phyloP scores from a whole-genome alignment of 1,284 basidiomycete species.

The Termitomyces sp. region DNA sequence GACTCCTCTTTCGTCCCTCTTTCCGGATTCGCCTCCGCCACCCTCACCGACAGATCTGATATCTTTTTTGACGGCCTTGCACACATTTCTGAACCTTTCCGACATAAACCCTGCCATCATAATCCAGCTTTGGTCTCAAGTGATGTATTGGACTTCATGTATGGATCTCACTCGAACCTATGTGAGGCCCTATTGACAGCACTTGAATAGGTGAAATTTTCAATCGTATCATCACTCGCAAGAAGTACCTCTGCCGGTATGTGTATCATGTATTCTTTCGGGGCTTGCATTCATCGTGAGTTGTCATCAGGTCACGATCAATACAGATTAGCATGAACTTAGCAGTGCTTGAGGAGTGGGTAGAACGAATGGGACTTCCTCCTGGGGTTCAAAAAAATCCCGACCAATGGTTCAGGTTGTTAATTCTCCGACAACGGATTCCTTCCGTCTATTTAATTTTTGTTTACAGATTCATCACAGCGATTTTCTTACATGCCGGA shows the following conservation, averaged over 20 bases:
- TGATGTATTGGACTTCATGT: conserved; percentile 90
- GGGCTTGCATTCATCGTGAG: conserved; percentile 2
- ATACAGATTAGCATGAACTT: conserved; percentile 90
- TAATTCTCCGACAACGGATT: background rate
- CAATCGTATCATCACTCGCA: conserved; percentile 87
- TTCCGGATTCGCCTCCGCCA: conserved; percentile 42
- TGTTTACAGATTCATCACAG: conserved; percentile 65
- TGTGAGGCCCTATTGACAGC: conserved; percentile 2
- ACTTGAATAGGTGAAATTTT: conserved; percentile 77
- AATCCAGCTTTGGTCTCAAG: conserved; percentile 91
- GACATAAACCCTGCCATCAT: conserved; percentile 89
- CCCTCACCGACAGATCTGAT: conserved; percentile 67
- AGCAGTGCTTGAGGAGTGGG: conserved; percentile 87
- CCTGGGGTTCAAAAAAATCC: conserved; percentile 69
- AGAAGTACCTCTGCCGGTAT: conserved; percentile 90
- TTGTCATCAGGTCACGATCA: conserved; percentile 62
- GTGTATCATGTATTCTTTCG: conserved; percentile 10
- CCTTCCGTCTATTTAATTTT: background rate
- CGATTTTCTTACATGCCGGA: conserved; percentile 91
- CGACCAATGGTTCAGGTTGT: conserved; percentile 82
- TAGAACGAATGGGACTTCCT: conserved; percentile 77
- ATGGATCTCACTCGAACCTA: conserved; percentile 24
- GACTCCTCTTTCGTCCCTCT: conserved; percentile 47
- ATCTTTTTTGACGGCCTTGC: conserved; percentile 82
- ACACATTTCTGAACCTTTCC: conserved; percentile 81